These are phyloP conservation scores for Picea sitchensis DNA, from an alignment of 75 land plant genomes.

Conservation along the genomic window DNA sequence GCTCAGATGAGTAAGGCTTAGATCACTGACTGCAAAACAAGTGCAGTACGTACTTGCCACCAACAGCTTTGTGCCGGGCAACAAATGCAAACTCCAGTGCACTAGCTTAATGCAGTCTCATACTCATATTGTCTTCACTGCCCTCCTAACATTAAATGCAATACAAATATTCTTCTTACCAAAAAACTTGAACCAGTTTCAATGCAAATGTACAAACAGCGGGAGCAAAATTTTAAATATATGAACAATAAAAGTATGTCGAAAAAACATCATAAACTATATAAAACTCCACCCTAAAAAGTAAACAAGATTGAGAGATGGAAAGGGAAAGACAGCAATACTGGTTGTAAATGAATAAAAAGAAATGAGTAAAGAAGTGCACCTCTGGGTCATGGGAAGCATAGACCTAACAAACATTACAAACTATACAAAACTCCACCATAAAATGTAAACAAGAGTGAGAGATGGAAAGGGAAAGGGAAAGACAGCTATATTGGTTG, in stretches of 20 bases:
- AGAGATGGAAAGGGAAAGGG: neutral
- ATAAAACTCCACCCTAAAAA: neutral
- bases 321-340: neutral
- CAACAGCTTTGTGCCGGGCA: conserved; percentile 7
- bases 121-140: conserved; percentile 5
- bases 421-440: neutral
- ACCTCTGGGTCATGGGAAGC: neutral
- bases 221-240: neutral
- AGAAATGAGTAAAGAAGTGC: neutral
- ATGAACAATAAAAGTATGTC: neutral
- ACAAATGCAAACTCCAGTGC: conserved; percentile 1
- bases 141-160: neutral
- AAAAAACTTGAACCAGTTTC: neutral
- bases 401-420: neutral
- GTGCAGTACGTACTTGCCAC: conserved; percentile 5
- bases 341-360: neutral
- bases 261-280: neutral
- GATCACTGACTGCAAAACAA: conserved; percentile 4
- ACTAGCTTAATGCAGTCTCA: neutral
- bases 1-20: conserved; percentile 13
- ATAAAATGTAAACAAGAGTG: neutral
- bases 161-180: neutral
- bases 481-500: neutral
- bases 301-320: neutral
- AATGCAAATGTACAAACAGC: neutral